Base-by-base conservation (phyloP, 768 basidiomycete genomes). In the Suillus alpinus region DNA sequence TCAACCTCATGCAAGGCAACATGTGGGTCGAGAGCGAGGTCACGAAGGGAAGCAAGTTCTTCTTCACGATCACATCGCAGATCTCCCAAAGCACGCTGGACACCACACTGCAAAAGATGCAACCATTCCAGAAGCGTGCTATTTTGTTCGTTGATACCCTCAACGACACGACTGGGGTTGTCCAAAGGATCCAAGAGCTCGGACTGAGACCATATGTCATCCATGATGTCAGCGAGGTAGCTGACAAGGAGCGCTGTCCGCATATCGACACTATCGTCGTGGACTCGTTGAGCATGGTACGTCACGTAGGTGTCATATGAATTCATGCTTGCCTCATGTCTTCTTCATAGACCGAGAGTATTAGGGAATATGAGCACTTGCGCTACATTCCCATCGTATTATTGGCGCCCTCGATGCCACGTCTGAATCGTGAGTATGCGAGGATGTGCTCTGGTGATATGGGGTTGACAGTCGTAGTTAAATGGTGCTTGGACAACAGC, bases 21-120 rank as follows among this genome's bases (percentile, higher is more conserved):
- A 92, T 99, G 82, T 99, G 97, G 97, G 97, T 99, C 23, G 93
- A 97, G 76, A 91, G 89, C 63, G 94, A 96, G 73, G 92, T 96
- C 61, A 83, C 90, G 50, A 90, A 92, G 67, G 97, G 97, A 31
- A 92, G 88, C 78, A 89, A 88, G 75, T 96, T 98, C 84, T 96
- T 91, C 85, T 98, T 98, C 81, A 95, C 94, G 31, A 94, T 95
- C 77, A 88, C 88, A 6, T 94, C 89, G 29, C 89, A 90, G 75
- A 88, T 93, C 68, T 88, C 86, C 65, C 85, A 86, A 59, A 84
- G 85, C 66, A 82, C 88, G 12, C 80, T 91, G 71, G 94, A 95
- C 57, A 80, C 77, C 61, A 89, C 87, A 29, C 77, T 89, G 32
- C 72, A 80, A 49, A 94, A 93, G 80, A 93, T 95, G 84, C 81